Conservation (phyloP, 139 green algal species). For the Micromonas pusilla region DNA sequence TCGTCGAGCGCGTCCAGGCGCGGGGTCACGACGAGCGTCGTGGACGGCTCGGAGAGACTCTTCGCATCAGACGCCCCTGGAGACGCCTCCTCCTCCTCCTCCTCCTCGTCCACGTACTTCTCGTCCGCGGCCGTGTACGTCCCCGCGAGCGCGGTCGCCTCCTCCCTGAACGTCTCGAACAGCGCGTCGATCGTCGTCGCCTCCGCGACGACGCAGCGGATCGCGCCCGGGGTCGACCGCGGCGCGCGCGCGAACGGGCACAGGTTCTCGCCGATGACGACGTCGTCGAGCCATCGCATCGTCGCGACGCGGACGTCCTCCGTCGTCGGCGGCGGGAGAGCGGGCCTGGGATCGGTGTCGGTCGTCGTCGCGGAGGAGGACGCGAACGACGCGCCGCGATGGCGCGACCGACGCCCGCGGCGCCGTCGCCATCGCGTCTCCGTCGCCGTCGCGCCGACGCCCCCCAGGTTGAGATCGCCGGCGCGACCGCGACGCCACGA, state of each 20-base stretch:
- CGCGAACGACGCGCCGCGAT: not conserved
- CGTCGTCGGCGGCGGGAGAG: not conserved
- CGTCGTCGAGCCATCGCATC: not conserved
- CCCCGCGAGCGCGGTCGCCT: not conserved
- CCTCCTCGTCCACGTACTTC: not conserved
- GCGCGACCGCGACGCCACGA: too few relatives aligned
- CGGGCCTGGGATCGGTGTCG: too few relatives aligned
- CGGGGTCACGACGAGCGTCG: not conserved
- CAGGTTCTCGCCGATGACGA: not conserved
- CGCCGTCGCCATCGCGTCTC: too few relatives aligned
- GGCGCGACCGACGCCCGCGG: too few relatives aligned
- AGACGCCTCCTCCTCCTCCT: not conserved
- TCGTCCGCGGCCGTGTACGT: not conserved
- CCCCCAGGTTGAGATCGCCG: too few relatives aligned
- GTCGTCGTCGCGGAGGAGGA: not conserved
- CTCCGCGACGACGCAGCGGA: not conserved
- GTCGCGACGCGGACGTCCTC: not conserved
- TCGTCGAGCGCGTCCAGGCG: not conserved
- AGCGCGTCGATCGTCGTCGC: not conserved
- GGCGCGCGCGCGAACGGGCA: slow-evolving; percentile 9
- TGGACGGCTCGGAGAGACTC: not conserved
- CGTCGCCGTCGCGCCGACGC: too few relatives aligned
- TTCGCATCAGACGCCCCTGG: not conserved
- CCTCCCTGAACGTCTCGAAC: not conserved
- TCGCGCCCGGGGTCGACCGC: not conserved